These are phyloP conservation scores for Uncinocarpus reesii DNA, from an alignment of 2,329 filamentous ascomycete species.

Conservation along the genomic window DNA sequence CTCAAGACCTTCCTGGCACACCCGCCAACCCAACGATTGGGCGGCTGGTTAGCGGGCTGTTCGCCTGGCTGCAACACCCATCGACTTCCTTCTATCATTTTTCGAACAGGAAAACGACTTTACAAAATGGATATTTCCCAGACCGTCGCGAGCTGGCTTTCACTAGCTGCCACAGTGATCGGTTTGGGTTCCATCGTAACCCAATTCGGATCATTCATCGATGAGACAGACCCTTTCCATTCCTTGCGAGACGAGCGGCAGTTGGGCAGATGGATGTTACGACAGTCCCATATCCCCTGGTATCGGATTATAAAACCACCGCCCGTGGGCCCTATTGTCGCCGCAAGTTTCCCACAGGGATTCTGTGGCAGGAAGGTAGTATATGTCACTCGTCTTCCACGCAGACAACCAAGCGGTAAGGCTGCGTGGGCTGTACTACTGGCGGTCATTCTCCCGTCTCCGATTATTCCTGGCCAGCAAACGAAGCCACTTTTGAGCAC, in stretches of 20 bases:
- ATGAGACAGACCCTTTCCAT: constrained; percentile 1
- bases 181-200: constrained; percentile 3
- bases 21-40: no score
- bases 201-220: constrained; percentile 3
- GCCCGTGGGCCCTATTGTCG: not conserved
- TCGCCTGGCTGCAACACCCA: no score
- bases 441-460: constrained; percentile 2
- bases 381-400: not conserved
- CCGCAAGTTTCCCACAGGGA: not conserved
- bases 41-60: no score
- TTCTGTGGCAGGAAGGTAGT: not conserved
- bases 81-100: no score
- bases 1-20: no score
- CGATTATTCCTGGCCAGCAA: not conserved
- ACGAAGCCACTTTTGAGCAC: not conserved
- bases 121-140: constrained; percentile 9
- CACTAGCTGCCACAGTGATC: constrained; percentile 3
- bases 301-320: constrained; percentile 7
- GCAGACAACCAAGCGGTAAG: not conserved
- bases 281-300: constrained; percentile 2
- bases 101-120: no score
- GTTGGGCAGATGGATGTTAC: constrained; percentile 4
- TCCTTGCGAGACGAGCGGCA: not conserved
- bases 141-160: constrained; percentile 6
- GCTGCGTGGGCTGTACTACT: constrained; percentile 3